Percentiles rank a stretch among this genome's conserved stretches.
Evolutionary conservation across 495 filamentous ascomycete species (phyloP).

Genomic region (Talaromyces wortmannii): DNA sequence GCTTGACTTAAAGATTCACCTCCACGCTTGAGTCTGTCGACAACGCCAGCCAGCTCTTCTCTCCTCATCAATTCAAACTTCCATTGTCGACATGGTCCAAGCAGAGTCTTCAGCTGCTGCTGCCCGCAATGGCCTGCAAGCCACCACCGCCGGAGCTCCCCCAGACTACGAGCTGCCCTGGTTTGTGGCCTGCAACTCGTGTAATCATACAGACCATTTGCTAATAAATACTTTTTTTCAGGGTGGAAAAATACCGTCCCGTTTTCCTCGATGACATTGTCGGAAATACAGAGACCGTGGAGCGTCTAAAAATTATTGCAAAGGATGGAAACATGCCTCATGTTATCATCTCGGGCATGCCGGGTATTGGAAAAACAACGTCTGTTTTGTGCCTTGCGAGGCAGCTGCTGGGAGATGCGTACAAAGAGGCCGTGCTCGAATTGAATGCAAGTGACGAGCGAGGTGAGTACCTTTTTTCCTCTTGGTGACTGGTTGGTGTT

Average conservation of each 20-base stretch:
- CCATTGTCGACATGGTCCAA: slow-evolving; percentile 30
- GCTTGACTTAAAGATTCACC: neutral
- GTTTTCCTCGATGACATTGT: slow-evolving; percentile 93
- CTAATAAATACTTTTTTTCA: slow-evolving; percentile 22
- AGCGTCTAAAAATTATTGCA: slow-evolving; percentile 96
- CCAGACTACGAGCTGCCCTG: slow-evolving; percentile 86
- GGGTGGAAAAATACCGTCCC: slow-evolving; percentile 98
- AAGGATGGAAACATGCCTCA: slow-evolving; percentile 99
- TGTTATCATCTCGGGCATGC: slow-evolving; percentile 98
- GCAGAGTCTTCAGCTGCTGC: slow-evolving; percentile 75
- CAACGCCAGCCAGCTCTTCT: too few relatives aligned
- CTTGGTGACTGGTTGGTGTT: neutral
- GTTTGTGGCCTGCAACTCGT: slow-evolving; percentile 36
- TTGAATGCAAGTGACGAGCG: slow-evolving; percentile 94
- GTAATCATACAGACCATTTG: neutral
- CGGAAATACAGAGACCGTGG: slow-evolving; percentile 95
- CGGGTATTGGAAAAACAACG: slow-evolving; percentile 98
- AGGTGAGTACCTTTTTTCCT: slow-evolving; percentile 41
- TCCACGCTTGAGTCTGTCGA: neutral
- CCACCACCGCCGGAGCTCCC: slow-evolving; percentile 52
- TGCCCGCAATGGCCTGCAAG: slow-evolving; percentile 57
- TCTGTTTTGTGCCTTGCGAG: slow-evolving; percentile 90
- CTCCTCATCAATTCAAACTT: too few relatives aligned
- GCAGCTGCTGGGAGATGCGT: slow-evolving; percentile 84
- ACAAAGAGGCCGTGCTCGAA: slow-evolving; percentile 96